Evolutionary conservation across 1,284 basidiomycete genomes (phyloP).

Genomic region (Peniophora sp.): DNA sequence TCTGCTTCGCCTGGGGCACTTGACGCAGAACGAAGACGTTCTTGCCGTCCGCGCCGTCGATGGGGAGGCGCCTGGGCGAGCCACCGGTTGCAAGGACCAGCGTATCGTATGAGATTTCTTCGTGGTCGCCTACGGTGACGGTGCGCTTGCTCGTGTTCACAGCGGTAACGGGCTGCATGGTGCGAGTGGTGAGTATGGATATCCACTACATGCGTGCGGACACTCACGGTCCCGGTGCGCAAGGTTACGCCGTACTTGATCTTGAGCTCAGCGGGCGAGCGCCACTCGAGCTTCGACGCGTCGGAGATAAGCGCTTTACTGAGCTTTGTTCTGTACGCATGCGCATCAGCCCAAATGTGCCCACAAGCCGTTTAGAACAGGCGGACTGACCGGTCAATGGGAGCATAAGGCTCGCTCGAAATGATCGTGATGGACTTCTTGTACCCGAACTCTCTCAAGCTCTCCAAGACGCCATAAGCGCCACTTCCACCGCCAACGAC

Average conservation of each 20-base stretch:
- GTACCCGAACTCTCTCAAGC: slow-evolving; percentile 81
- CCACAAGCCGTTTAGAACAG: not conserved
- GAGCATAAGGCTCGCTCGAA: slow-evolving; percentile 73
- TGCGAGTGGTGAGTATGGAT: not conserved
- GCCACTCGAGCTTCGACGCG: slow-evolving; percentile 70
- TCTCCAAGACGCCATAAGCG: slow-evolving; percentile 75
- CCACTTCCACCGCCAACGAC: slow-evolving; percentile 87
- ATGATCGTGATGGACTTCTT: slow-evolving; percentile 73
- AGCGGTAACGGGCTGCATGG: slow-evolving; percentile 46
- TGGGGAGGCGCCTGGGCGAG: slow-evolving; percentile 63
- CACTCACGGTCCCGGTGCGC: slow-evolving; percentile 56
- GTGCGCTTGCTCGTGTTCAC: slow-evolving; percentile 56
- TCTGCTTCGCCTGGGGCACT: slow-evolving; percentile 67
- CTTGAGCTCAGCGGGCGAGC: slow-evolving; percentile 66
- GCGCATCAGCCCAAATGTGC: too few relatives aligned
- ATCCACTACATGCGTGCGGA: not conserved
- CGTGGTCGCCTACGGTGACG: slow-evolving; percentile 54
- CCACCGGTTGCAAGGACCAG: slow-evolving; percentile 71
- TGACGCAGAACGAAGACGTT: slow-evolving; percentile 77
- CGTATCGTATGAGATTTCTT: slow-evolving; percentile 60
- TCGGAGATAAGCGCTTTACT: slow-evolving; percentile 85
- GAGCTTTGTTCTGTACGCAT: slow-evolving; percentile 73
- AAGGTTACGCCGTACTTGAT: slow-evolving; percentile 77
- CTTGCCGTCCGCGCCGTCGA: slow-evolving; percentile 70
- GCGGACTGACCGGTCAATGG: slow-evolving; percentile 70